Evolutionary conservation across 805 yeast species (phyloP).

Genomic region (Metschnikowia lochheadii): DNA sequence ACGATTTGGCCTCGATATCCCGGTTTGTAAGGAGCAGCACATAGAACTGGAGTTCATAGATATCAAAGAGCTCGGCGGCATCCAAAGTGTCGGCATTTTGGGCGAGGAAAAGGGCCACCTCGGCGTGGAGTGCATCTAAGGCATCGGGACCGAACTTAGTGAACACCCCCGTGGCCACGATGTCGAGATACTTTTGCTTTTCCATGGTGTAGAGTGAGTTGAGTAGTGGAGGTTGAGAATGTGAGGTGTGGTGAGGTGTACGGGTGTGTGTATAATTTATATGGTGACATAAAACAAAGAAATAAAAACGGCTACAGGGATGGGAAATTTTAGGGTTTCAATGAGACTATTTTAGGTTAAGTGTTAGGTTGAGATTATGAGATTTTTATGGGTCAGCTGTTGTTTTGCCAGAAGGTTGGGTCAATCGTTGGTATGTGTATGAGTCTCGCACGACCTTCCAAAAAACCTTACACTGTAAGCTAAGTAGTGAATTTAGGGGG

Average conservation of each 20-base stretch:
- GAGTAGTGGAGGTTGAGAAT: neutral
- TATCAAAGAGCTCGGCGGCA: constrained; percentile 47
- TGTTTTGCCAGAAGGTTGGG: no score
- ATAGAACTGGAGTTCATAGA: constrained; percentile 71
- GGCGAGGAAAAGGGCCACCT: constrained; percentile 35
- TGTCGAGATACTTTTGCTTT: constrained; percentile 11
- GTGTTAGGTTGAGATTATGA: no score
- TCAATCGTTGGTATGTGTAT: no score
- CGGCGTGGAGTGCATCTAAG: constrained; percentile 33
- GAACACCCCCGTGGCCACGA: constrained; percentile 41
- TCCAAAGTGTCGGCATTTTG: constrained; percentile 28
- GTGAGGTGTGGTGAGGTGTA: neutral
- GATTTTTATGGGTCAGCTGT: no score
- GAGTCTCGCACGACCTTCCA: no score
- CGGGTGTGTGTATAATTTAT: neutral
- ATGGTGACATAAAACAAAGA: no score
- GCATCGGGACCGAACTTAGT: constrained; percentile 46
- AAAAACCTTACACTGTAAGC: no score
- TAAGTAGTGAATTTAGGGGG: no score
- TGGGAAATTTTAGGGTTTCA: no score
- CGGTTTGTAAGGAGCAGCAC: constrained; percentile 55
- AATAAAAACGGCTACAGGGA: no score
- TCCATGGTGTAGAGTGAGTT: constrained; percentile 1
- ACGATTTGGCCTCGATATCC: constrained; percentile 67
- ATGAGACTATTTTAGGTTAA: no score